Percentiles rank a stretch among this genome's conserved stretches.
Evolutionary conservation across 2,329 filamentous ascomycete genomes (phyloP).

Genomic region (Hortaea werneckii): DNA sequence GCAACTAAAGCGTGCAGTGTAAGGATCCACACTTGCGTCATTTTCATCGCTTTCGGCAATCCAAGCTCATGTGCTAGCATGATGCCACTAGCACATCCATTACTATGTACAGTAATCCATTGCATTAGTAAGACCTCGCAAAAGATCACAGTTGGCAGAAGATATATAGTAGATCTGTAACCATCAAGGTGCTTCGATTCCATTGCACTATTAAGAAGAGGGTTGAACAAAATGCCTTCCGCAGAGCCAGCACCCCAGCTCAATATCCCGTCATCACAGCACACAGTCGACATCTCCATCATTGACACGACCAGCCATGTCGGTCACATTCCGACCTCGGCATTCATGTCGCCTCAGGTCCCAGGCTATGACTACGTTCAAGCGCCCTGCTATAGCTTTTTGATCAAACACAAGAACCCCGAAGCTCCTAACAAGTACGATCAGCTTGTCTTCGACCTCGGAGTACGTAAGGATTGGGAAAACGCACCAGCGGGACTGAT

Average conservation of each 20-base stretch:
- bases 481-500: slow-evolving; percentile 20
- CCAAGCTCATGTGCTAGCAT: no score
- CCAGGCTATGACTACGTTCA: slow-evolving; percentile 24
- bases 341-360: slow-evolving; percentile 26
- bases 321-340: slow-evolving; percentile 7
- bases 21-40: no score
- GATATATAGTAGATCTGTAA: no score
- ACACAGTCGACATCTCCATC: slow-evolving; percentile 21
- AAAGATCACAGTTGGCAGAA: no score
- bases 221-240: background rate
- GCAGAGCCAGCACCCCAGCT: slow-evolving; percentile 18
- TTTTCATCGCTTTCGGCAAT: no score
- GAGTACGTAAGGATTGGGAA: slow-evolving; percentile 33
- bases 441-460: slow-evolving; percentile 35
- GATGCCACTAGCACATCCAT: no score
- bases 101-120: no score
- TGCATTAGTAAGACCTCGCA: no score
- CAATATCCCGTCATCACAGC: slow-evolving; percentile 19
- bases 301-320: slow-evolving; percentile 18
- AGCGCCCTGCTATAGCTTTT: slow-evolving; percentile 35
- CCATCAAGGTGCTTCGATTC: no score
- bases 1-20: no score
- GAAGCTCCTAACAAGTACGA: slow-evolving; percentile 7
- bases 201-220: no score
- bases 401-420: slow-evolving; percentile 32